A percentile compares a stretch with the other conserved stretches of the same genome.
phyloP scores from a whole-genome alignment of 2,329 filamentous ascomycete genomes.

The Talaromyces sp. region DNA sequence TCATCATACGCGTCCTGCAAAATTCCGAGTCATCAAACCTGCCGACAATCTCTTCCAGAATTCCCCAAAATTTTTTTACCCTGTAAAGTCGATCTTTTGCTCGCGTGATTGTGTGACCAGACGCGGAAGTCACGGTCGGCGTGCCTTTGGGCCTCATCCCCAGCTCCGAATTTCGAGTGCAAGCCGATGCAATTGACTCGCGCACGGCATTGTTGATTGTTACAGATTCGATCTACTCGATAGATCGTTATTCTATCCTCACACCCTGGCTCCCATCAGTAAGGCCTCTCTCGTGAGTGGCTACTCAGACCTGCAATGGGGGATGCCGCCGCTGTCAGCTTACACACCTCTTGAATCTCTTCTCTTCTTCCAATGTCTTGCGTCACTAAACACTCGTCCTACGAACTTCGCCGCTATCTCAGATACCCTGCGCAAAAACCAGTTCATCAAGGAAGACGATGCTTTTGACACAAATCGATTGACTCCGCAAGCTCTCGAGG shows the following conservation, averaged over 20 bases:
- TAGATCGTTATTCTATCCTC: not conserved
- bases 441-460: constrained; percentile 65
- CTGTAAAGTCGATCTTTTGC: not conserved
- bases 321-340: constrained; percentile 59
- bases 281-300: constrained; percentile 34
- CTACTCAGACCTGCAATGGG: constrained; percentile 43
- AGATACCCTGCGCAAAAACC: constrained; percentile 68
- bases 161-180: not conserved
- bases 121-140: constrained; percentile 10
- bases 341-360: constrained; percentile 86
- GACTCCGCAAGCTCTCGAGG: constrained; percentile 71
- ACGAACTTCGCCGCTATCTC: constrained; percentile 70
- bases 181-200: constrained; percentile 1
- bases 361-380: constrained; percentile 77
- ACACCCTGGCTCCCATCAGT: constrained; percentile 27
- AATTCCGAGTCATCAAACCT: not conserved
- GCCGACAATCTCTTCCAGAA: not conserved
- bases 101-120: constrained; percentile 10
- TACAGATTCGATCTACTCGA: not conserved
- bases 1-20: constrained; percentile 7
- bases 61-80: not conserved
- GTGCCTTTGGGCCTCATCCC: constrained; percentile 6
- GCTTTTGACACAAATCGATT: constrained; percentile 72
- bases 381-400: constrained; percentile 63
- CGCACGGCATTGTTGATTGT: not conserved